A percentile compares a stretch with the other conserved stretches of the same genome.
phyloP scores from a whole-genome alignment of 73 alveolate species.

The Paramecium octaurelia region DNA sequence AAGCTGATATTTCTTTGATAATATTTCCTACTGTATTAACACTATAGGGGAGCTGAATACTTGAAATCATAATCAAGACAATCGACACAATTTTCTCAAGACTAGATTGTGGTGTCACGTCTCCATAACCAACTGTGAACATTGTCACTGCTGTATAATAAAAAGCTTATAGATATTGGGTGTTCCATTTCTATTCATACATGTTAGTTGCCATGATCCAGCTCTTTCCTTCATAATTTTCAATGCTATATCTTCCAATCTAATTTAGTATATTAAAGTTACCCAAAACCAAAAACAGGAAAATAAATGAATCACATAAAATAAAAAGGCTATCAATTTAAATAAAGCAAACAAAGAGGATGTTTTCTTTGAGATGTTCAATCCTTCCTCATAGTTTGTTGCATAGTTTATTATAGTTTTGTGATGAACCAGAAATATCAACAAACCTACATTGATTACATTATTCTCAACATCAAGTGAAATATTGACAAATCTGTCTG shows the following conservation, averaged over 20 bases:
- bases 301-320: conserved; percentile 19
- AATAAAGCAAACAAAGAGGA: background rate
- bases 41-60: conserved; percentile 80
- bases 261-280: background rate
- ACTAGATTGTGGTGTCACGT: conserved; percentile 63
- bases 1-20: conserved; percentile 62
- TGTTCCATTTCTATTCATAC: background rate
- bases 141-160: conserved; percentile 80
- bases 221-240: conserved; percentile 39
- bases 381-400: conserved; percentile 1
- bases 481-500: background rate
- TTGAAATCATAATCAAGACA: conserved; percentile 74
- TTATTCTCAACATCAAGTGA: background rate
- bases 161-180: conserved; percentile 62
- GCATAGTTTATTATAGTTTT: background rate
- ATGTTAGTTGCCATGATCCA: conserved; percentile 58
- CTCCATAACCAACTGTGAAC: conserved; percentile 83
- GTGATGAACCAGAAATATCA: conserved; percentile 33
- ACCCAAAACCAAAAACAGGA: conserved; percentile 44
- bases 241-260: conserved; percentile 23
- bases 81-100: conserved; percentile 64
- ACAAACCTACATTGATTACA: background rate
- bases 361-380: background rate
- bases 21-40: conserved; percentile 75
- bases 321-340: background rate